Percentiles rank a stretch among this genome's conserved stretches.
Conservation (phyloP, 2,329 filamentous ascomycete genomes). For the Fusarium tupiense region DNA sequence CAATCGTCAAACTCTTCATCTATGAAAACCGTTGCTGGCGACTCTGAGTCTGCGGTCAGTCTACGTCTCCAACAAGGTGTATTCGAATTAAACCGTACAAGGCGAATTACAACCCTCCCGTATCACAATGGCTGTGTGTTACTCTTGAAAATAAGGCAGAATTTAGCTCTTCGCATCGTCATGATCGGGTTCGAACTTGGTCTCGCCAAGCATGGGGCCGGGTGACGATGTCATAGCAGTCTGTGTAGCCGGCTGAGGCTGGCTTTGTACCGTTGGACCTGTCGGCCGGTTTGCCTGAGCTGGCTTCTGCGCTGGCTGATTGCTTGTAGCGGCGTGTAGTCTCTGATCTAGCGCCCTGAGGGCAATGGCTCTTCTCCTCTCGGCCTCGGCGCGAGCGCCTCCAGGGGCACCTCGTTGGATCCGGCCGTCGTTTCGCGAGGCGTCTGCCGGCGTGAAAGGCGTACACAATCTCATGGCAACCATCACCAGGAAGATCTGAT, state of each 20-base stretch:
- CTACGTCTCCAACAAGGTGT: conserved; percentile 1
- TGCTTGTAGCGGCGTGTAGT: conserved; percentile 81
- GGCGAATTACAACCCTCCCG: conserved; percentile 8
- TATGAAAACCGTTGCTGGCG: conserved; percentile 29
- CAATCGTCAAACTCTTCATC: conserved; percentile 11
- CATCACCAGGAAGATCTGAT: conserved; percentile 73
- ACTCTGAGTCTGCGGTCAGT: conserved; percentile 2
- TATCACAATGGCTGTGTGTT: neutral
- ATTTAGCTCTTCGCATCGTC: conserved; percentile 52
- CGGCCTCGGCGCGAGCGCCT: conserved; percentile 87
- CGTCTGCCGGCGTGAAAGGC: conserved; percentile 84
- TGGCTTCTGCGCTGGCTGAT: conserved; percentile 46
- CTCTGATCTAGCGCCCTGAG: conserved; percentile 93
- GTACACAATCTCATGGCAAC: conserved; percentile 82
- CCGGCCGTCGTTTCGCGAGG: conserved; percentile 73
- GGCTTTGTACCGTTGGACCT: conserved; percentile 66
- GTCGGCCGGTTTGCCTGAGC: conserved; percentile 53
- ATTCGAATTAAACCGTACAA: conserved; percentile 24
- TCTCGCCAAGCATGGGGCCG: conserved; percentile 71
- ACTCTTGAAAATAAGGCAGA: neutral
- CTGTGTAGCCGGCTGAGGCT: conserved; percentile 64
- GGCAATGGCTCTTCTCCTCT: conserved; percentile 86
- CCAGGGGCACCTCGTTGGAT: conserved; percentile 67
- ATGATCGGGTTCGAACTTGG: conserved; percentile 74
- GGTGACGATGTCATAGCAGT: conserved; percentile 67